Evolutionary conservation across 2,329 filamentous ascomycete species (phyloP).

Genomic region (Stylonectria norvegica): DNA sequence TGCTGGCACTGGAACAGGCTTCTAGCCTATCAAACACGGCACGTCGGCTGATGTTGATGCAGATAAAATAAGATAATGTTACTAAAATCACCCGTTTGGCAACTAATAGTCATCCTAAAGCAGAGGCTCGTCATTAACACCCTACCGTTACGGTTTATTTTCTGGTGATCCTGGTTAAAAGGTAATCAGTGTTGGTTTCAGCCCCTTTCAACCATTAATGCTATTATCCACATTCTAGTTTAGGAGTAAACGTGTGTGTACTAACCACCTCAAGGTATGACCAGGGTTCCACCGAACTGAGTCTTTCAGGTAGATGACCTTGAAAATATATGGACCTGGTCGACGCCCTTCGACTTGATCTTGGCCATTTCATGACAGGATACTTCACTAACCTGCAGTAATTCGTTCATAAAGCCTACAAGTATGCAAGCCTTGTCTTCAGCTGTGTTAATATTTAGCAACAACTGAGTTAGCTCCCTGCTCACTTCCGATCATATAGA

Average conservation of each 20-base stretch:
- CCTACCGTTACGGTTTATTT: background rate
- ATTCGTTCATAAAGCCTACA: constrained; percentile 5
- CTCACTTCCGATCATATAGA: constrained; percentile 1
- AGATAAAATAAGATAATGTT: background rate
- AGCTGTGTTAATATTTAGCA: background rate
- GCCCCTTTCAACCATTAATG: constrained; percentile 8
- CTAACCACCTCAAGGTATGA: background rate
- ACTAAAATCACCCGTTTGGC: background rate
- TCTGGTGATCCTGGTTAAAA: background rate
- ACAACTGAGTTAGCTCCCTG: background rate
- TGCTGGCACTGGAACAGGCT: constrained; percentile 8
- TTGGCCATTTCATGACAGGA: constrained; percentile 6
- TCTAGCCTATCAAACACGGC: constrained; percentile 8
- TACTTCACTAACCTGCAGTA: constrained; percentile 5
- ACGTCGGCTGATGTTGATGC: background rate
- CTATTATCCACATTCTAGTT: background rate
- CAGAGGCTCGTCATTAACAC: constrained; percentile 3
- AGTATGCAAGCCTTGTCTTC: constrained; percentile 1
- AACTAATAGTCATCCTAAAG: constrained; percentile 6
- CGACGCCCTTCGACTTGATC: constrained; percentile 6
- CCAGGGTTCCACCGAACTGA: constrained; percentile 8
- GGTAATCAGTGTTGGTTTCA: constrained; percentile 10
- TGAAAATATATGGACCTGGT: constrained; percentile 8
- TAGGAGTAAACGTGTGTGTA: background rate
- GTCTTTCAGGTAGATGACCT: constrained; percentile 8